phyloP scores from a whole-genome alignment of 495 filamentous ascomycete genomes.

The Bacidia gigantensis region DNA sequence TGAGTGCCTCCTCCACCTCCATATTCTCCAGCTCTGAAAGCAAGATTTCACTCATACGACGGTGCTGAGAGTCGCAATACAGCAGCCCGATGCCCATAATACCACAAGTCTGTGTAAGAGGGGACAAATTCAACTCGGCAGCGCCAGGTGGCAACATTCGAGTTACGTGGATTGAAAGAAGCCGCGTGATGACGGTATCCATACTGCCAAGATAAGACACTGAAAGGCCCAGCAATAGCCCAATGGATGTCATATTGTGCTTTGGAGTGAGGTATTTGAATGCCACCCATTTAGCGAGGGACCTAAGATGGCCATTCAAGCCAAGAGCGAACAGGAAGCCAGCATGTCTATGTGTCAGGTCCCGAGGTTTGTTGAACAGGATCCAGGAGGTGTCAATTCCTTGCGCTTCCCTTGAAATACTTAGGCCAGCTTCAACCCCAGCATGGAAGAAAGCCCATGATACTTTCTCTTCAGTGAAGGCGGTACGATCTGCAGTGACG shows the following conservation, averaged over 20 bases:
- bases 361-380: constrained; percentile 87
- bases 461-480: constrained; percentile 87
- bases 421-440: constrained; percentile 78
- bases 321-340: constrained; percentile 85
- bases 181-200: constrained; percentile 85
- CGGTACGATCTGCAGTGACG: constrained; percentile 67
- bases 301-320: constrained; percentile 89
- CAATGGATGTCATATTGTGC: constrained; percentile 97
- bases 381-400: constrained; percentile 98
- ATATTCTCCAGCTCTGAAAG: constrained; percentile 87
- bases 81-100: constrained; percentile 95
- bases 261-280: constrained; percentile 98
- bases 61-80: constrained; percentile 91
- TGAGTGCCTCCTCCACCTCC: constrained; percentile 54
- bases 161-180: constrained; percentile 94
- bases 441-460: constrained; percentile 98
- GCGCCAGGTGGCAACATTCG: constrained; percentile 82
- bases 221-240: constrained; percentile 78
- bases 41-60: constrained; percentile 97
- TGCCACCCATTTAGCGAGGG: constrained; percentile 90
- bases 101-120: constrained; percentile 88
- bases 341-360: constrained; percentile 85
- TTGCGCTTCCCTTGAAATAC: constrained; percentile 77
- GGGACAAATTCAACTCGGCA: constrained; percentile 84
- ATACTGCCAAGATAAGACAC: constrained; percentile 92